Conservation (phyloP, 2,329 filamentous ascomycete species). For the Triangularia verruculosa region DNA sequence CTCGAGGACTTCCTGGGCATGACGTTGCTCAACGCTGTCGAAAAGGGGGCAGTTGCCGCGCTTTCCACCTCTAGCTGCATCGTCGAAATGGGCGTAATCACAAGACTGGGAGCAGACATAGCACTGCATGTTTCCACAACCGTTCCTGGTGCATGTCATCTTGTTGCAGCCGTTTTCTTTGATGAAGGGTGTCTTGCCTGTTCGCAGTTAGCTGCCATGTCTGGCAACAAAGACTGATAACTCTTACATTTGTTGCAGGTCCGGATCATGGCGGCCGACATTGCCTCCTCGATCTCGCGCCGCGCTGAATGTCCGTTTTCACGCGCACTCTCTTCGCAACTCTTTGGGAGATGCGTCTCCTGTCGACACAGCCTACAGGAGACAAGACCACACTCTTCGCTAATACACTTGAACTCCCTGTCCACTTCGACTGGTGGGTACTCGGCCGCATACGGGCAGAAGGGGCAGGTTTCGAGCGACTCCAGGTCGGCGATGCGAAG, state of each 20-base stretch:
- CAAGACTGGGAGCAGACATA: conserved; percentile 70
- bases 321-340: conserved; percentile 63
- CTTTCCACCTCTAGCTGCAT: conserved; percentile 45
- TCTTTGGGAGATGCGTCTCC: conserved; percentile 68
- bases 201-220: conserved; percentile 15
- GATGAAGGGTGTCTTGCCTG: conserved; percentile 69
- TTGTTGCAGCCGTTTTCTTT: conserved; percentile 82
- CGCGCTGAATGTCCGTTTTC: conserved; percentile 60
- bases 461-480: conserved; percentile 72
- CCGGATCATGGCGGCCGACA: conserved; percentile 75
- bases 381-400: conserved; percentile 59
- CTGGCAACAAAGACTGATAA: neutral
- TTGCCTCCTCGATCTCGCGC: conserved; percentile 75
- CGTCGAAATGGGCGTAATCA: conserved; percentile 69
- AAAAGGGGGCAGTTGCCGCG: conserved; percentile 63
- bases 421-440: conserved; percentile 65
- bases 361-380: conserved; percentile 67
- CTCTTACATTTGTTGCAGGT: conserved; percentile 63
- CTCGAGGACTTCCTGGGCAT: conserved; percentile 59
- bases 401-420: conserved; percentile 70
- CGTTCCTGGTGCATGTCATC: conserved; percentile 63
- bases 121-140: conserved; percentile 55
- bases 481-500: conserved; percentile 69
- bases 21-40: conserved; percentile 58
- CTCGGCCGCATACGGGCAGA: conserved; percentile 77